phyloP scores from a whole-genome alignment of 768 basidiomycete species.

The Zangia roseola region DNA sequence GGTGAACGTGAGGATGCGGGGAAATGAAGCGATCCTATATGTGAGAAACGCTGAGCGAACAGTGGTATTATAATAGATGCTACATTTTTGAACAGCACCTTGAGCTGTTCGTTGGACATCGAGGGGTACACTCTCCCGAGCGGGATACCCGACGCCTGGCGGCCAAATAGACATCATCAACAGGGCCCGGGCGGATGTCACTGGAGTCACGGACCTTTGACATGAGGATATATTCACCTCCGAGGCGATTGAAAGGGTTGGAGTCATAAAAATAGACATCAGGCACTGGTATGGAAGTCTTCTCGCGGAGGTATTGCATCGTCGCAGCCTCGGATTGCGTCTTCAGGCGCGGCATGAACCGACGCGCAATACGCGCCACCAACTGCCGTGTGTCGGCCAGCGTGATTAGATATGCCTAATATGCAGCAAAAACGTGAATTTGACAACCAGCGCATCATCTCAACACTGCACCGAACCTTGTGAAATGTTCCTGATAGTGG shows the following conservation, averaged over 20 bases:
- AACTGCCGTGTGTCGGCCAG: slow-evolving; percentile 59
- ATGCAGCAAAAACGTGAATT: slow-evolving; percentile 6
- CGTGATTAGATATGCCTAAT: slow-evolving; percentile 74
- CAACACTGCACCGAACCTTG: slow-evolving; percentile 50
- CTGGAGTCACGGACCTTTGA: slow-evolving; percentile 57
- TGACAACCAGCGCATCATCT: not conserved
- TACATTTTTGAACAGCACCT: slow-evolving; percentile 64
- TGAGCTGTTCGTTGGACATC: slow-evolving; percentile 62
- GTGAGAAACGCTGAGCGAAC: slow-evolving; percentile 73
- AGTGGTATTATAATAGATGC: slow-evolving; percentile 68
- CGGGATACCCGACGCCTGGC: slow-evolving; percentile 71
- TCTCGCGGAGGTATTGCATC: slow-evolving; percentile 72
- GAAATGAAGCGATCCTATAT: slow-evolving; percentile 73
- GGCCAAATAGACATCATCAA: slow-evolving; percentile 1
- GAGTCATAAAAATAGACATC: slow-evolving; percentile 75
- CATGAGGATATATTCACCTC: slow-evolving; percentile 86
- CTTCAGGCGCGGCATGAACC: slow-evolving; percentile 85
- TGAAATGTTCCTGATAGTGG: slow-evolving; percentile 73
- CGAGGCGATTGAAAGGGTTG: slow-evolving; percentile 81
- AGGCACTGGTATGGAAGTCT: slow-evolving; percentile 72
- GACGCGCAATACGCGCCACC: slow-evolving; percentile 78
- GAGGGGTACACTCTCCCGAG: slow-evolving; percentile 70
- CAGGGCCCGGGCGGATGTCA: not conserved
- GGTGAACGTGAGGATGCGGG: slow-evolving; percentile 17
- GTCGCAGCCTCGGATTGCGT: slow-evolving; percentile 88